These are phyloP conservation scores for Saprolegnia parasitica DNA, from an alignment of 352 stramenopile genomes.

Conservation along the genomic window DNA sequence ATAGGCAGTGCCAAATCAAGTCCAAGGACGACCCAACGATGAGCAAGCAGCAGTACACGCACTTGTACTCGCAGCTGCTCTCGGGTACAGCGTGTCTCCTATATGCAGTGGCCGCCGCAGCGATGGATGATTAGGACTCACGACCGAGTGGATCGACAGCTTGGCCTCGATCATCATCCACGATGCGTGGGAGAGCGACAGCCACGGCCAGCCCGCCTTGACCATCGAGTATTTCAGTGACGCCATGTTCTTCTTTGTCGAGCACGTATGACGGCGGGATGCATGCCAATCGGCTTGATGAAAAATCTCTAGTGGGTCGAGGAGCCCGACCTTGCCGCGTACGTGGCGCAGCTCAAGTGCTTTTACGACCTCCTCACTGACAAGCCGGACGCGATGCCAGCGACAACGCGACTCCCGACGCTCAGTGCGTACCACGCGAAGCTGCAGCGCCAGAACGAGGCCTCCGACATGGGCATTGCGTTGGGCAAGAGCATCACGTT, in stretches of 20 bases:
- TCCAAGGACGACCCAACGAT: not conserved
- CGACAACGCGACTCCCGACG: slow-evolving; percentile 8
- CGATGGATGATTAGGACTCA: not conserved
- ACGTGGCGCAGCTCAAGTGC: slow-evolving; percentile 40
- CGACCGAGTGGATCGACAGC: slow-evolving; percentile 3
- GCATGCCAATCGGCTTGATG: too few relatives aligned
- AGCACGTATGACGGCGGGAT: slow-evolving; percentile 39
- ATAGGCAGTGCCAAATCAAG: not conserved
- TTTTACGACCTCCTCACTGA: slow-evolving; percentile 32
- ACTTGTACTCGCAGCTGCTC: slow-evolving; percentile 12
- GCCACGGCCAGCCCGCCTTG: slow-evolving; percentile 22
- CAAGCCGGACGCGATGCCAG: slow-evolving; percentile 9
- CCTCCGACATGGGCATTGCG: slow-evolving; percentile 37
- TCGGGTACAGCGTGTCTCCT: not conserved
- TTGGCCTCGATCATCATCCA: slow-evolving; percentile 1
- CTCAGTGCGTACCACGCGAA: slow-evolving; percentile 37
- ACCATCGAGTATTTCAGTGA: slow-evolving; percentile 54
- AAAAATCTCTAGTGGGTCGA: slow-evolving; percentile 19
- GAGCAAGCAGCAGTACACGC: not conserved
- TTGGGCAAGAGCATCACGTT: slow-evolving; percentile 46
- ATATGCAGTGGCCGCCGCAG: not conserved
- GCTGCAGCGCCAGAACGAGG: slow-evolving; percentile 34
- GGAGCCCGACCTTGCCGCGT: slow-evolving; percentile 37
- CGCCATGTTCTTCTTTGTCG: slow-evolving; percentile 53
- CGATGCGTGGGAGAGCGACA: slow-evolving; percentile 14